Evolutionary conservation across 768 basidiomycete genomes (phyloP).

Genomic region (Suillus americanus): DNA sequence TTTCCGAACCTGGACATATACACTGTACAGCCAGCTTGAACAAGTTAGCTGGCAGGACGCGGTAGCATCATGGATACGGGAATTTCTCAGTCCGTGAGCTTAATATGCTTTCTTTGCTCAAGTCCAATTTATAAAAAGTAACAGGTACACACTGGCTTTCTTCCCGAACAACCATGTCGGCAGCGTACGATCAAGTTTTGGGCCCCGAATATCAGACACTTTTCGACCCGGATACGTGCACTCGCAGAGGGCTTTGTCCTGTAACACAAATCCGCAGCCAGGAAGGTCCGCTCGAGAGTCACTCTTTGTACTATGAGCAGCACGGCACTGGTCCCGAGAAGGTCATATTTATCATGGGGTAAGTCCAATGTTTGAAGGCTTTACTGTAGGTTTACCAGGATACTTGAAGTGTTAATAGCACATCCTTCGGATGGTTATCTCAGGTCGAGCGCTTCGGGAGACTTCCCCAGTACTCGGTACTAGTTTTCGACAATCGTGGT

Average conservation of each 20-base stretch:
- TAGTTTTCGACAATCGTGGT: conserved; percentile 86
- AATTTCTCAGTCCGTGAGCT: background rate
- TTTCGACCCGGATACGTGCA: conserved; percentile 61
- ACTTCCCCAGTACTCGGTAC: conserved; percentile 52
- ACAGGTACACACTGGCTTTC: background rate
- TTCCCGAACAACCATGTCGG: conserved; percentile 6
- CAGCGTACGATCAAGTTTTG: conserved; percentile 13
- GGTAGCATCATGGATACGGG: background rate
- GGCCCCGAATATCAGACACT: conserved; percentile 37
- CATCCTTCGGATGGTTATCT: conserved; percentile 58
- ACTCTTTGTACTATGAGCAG: conserved; percentile 78
- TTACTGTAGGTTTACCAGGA: background rate
- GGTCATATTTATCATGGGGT: conserved; percentile 79
- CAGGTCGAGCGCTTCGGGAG: conserved; percentile 67
- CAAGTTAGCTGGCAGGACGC: no score
- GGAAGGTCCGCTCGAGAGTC: conserved; percentile 54
- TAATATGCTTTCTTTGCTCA: background rate
- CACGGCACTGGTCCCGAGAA: conserved; percentile 70
- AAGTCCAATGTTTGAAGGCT: conserved; percentile 1
- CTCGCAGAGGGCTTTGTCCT: conserved; percentile 74
- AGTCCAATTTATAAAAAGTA: background rate
- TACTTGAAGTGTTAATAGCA: conserved; percentile 54
- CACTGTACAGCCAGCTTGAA: no score
- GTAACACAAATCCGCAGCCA: conserved; percentile 53
- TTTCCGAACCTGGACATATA: no score